Conservation (phyloP, 257 asterid genomes). For the Ballota nigra region DNA sequence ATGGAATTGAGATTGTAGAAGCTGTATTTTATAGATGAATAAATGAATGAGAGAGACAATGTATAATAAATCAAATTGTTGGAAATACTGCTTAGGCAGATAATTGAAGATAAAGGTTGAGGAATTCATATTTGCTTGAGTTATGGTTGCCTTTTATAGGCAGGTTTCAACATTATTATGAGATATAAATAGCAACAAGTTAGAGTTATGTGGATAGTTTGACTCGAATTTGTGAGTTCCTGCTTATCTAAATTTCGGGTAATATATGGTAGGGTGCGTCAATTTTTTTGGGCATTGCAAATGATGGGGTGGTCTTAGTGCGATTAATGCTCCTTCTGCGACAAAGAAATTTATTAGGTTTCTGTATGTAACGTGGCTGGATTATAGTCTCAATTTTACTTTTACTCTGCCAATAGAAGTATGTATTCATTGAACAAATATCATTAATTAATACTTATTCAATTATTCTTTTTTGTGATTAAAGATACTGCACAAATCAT, state of each 20-base stretch:
- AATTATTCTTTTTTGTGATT: too few relatives aligned
- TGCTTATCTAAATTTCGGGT: not conserved
- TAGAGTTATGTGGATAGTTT: not conserved
- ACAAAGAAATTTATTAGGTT: not conserved
- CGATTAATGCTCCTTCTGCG: not conserved
- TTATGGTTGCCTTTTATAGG: too few relatives aligned
- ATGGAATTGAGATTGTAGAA: not conserved
- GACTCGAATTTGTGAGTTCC: too few relatives aligned
- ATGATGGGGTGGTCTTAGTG: not conserved
- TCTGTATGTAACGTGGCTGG: too few relatives aligned
- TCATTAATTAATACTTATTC: not conserved
- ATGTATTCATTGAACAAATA: not conserved
- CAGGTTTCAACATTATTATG: too few relatives aligned
- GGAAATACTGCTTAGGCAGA: not conserved
- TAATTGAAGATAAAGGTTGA: not conserved
- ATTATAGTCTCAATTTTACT: not conserved
- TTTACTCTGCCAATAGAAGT: not conserved
- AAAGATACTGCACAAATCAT: too few relatives aligned
- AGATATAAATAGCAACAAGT: not conserved
- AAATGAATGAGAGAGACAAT: not conserved
- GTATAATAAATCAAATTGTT: slow-evolving; percentile 1
- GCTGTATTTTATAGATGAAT: not conserved
- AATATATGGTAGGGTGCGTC: not conserved
- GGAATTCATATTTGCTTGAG: too few relatives aligned
- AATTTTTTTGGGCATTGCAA: not conserved